Conservation (phyloP, 1,139 yeast species). For the Debaryomyces robertsiae region DNA sequence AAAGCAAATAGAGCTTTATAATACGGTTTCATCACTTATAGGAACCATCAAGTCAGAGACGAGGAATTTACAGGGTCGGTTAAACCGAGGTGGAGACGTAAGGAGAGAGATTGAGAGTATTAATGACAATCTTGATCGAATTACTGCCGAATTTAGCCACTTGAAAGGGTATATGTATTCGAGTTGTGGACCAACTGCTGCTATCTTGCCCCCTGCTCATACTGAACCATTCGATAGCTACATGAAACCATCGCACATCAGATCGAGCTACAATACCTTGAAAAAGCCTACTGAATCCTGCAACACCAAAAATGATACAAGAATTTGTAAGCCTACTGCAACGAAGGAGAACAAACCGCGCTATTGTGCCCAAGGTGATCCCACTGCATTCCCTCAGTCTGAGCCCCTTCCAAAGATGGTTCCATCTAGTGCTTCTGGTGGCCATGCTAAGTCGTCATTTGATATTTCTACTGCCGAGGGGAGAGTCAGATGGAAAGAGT, state of each 20-base stretch:
- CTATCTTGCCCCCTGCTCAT: conserved; percentile 10
- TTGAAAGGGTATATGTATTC: conserved; percentile 17
- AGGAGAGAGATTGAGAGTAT: conserved; percentile 17
- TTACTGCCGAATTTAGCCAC: conserved; percentile 18
- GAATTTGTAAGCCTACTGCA: background rate
- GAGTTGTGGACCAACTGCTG: conserved; percentile 9
- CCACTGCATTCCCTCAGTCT: background rate
- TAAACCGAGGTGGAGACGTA: conserved; percentile 23
- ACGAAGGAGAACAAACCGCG: background rate
- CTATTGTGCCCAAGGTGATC: background rate
- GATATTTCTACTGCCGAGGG: conserved; percentile 32
- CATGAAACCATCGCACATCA: background rate
- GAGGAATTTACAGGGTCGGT: conserved; percentile 18
- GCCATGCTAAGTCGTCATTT: conserved; percentile 17
- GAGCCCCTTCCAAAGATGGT: background rate
- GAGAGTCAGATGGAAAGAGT: conserved; percentile 24
- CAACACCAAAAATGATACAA: conserved; percentile 1
- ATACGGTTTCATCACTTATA: conserved; percentile 7
- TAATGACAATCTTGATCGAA: conserved; percentile 10
- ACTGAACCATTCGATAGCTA: background rate
- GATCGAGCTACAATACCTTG: background rate
- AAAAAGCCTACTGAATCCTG: background rate
- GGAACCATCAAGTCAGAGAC: conserved; percentile 12
- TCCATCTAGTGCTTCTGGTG: background rate
- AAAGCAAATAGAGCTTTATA: conserved; percentile 8